Evolutionary conservation across 331 rosid species (phyloP).

Genomic region (Rhamnella rubrinervis): DNA sequence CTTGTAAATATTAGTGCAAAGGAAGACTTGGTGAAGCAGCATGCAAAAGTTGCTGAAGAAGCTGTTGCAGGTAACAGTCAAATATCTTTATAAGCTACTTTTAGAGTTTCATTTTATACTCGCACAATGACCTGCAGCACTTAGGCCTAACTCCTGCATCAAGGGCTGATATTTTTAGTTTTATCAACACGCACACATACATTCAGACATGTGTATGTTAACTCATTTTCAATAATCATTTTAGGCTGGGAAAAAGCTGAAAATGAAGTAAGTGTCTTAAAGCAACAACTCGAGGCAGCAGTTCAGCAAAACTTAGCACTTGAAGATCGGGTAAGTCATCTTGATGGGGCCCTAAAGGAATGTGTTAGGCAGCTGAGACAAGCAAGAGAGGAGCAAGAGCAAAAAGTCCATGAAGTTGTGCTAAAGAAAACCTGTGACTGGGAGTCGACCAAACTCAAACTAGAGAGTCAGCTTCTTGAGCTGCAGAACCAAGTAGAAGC

Average conservation of each 20-base stretch:
- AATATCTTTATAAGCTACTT: not conserved
- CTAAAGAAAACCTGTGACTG: slow-evolving; percentile 44
- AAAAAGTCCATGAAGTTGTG: slow-evolving; percentile 53
- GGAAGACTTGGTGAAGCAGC: slow-evolving; percentile 94
- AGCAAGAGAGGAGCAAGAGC: slow-evolving; percentile 77
- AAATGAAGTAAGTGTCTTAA: slow-evolving; percentile 61
- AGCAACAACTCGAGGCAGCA: slow-evolving; percentile 61
- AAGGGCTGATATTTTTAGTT: not conserved
- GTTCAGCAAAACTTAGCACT: slow-evolving; percentile 51
- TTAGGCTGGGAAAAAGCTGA: slow-evolving; percentile 97
- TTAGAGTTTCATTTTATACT: not conserved
- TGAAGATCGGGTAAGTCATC: slow-evolving; percentile 72
- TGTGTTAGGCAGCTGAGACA: slow-evolving; percentile 90
- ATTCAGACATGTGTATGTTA: not conserved
- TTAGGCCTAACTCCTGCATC: not conserved
- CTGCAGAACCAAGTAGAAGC: slow-evolving; percentile 51
- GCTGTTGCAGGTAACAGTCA: slow-evolving; percentile 73
- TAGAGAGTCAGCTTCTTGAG: slow-evolving; percentile 59
- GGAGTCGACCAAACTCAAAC: slow-evolving; percentile 57
- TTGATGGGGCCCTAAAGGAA: slow-evolving; percentile 88
- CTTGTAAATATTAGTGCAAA: slow-evolving; percentile 71
- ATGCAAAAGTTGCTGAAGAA: slow-evolving; percentile 93
- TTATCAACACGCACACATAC: not conserved
- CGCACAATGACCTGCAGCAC: not conserved
- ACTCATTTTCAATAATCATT: not conserved